phyloP scores from a whole-genome alignment of 495 filamentous ascomycete genomes.

The Jackrogersella multiformis region DNA sequence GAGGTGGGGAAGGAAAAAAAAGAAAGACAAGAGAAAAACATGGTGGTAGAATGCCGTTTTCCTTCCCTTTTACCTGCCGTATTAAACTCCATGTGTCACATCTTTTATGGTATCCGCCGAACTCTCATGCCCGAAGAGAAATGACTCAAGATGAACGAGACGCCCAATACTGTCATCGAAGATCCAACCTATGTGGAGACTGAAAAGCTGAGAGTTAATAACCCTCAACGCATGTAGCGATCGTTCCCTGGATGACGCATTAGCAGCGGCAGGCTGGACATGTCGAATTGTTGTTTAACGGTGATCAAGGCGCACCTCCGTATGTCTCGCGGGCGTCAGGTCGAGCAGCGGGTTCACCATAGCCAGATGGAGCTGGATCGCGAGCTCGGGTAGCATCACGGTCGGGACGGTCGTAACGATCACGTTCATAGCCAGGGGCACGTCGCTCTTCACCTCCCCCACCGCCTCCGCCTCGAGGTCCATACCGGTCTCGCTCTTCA shows the following conservation, averaged over 20 bases:
- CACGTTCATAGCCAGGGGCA: slow-evolving; percentile 63
- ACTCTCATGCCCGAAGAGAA: slow-evolving; percentile 43
- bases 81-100: slow-evolving; percentile 47
- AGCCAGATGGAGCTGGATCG: slow-evolving; percentile 60
- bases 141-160: slow-evolving; percentile 36
- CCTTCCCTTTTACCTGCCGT: slow-evolving; percentile 51
- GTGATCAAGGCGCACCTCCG: slow-evolving; percentile 51
- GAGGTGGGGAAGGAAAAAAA: slow-evolving; percentile 27
- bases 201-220: slow-evolving; percentile 16
- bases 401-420: slow-evolving; percentile 63
- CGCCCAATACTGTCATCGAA: slow-evolving; percentile 22
- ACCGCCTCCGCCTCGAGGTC: slow-evolving; percentile 50
- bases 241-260: slow-evolving; percentile 40
- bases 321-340: slow-evolving; percentile 70
- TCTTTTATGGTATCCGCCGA: slow-evolving; percentile 45
- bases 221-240: slow-evolving; percentile 27
- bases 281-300: slow-evolving; percentile 14
- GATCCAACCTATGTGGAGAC: slow-evolving; percentile 19
- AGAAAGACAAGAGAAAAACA: slow-evolving; percentile 32
- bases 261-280: slow-evolving; percentile 28
- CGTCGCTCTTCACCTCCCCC: slow-evolving; percentile 58
- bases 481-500: slow-evolving; percentile 56
- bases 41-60: slow-evolving; percentile 46
- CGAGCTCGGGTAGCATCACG: slow-evolving; percentile 58
- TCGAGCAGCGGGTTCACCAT: slow-evolving; percentile 68